Percentiles rank a stretch among this genome's conserved stretches.
These are phyloP conservation scores for Dactylella cylindrospora DNA, from an alignment of 2,329 filamentous ascomycete genomes.

Conservation along the genomic window DNA sequence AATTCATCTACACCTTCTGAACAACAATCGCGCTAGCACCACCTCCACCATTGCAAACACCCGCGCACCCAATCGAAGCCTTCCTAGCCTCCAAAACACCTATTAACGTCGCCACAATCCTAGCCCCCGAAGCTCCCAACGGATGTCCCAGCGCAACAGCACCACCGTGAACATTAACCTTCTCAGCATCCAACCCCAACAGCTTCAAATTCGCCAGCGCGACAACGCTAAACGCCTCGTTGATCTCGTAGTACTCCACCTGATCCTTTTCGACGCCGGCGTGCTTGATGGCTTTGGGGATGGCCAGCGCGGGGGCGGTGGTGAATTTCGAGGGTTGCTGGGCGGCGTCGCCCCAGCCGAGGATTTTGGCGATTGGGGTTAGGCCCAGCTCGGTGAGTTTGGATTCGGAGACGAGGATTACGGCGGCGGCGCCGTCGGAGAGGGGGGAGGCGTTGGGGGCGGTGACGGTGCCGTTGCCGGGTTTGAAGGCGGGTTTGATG, in stretches of 20 bases:
- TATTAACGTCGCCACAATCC: conserved; percentile 86
- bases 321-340: conserved; percentile 94
- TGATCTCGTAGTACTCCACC: conserved; percentile 96
- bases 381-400: conserved; percentile 89
- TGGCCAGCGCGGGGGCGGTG: conserved; percentile 85
- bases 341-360: conserved; percentile 94
- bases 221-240: conserved; percentile 97
- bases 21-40: conserved; percentile 92
- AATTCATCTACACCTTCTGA: conserved; percentile 61
- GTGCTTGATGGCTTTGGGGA: conserved; percentile 96
- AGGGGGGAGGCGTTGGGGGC: conserved; percentile 95
- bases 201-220: conserved; percentile 95
- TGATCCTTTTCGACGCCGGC: conserved; percentile 75
- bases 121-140: conserved; percentile 87
- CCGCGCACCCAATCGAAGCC: conserved; percentile 88
- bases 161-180: conserved; percentile 93
- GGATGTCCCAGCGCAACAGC: conserved; percentile 95
- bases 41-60: conserved; percentile 97
- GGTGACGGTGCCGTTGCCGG: conserved; percentile 83
- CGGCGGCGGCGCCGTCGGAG: conserved; percentile 88
- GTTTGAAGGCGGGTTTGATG: conserved; percentile 80
- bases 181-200: conserved; percentile 73
- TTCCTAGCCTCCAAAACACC: conserved; percentile 87
- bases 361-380: conserved; percentile 92
- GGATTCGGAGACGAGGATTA: conserved; percentile 90